Base-by-base conservation (phyloP, 306 rosid genomes). In the Vigna reflexopilosa region DNA sequence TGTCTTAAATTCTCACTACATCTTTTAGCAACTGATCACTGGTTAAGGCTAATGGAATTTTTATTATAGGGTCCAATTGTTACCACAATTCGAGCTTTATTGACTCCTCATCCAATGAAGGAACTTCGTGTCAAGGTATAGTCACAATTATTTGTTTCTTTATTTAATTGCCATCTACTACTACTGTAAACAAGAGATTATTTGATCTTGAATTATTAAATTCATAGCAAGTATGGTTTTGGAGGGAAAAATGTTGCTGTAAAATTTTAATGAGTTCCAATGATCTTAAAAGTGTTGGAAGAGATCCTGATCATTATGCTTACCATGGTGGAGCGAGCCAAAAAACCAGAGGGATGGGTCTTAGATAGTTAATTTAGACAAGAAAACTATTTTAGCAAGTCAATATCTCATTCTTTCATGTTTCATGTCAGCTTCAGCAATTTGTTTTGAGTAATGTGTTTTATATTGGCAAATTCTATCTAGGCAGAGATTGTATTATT, bases 61-160 rank as follows among this genome's bases (percentile, higher is more conserved):
- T 5, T 76, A 59, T 79, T 83, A 47, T 62, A 95, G 99, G 97
- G 91, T 12, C 96, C 99, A 55, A 93, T 96, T 86, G 99, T 86
- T 63, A 57, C 99, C 38, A 15, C 93, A 26, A 93, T 96, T 83
- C 96, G 99, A 77, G 98, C 99, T 54, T 77, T 96, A 49, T 87
- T 96, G 86, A 93, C 98, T 16, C 99, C 99, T 19, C 99, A 96
- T 86, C 99, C 96, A 19, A 93, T 93, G 98, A 93, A 95, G 85
- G 98, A 95, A 81, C 97, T 93, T 59, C 97, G 98, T 74, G 93
- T 95, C 72, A 95, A 93, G 99, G 99, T 95, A 73, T 22, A 13
- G 15, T 47, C 75, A 9, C 24, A 36, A 40, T 48, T 42, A 19
- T 57, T 61, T 45, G 47, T 74, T 6, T 57, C 4, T 58, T 19